phyloP scores from a whole-genome alignment of 2,329 filamentous ascomycete species.

The Neurospora sp. region DNA sequence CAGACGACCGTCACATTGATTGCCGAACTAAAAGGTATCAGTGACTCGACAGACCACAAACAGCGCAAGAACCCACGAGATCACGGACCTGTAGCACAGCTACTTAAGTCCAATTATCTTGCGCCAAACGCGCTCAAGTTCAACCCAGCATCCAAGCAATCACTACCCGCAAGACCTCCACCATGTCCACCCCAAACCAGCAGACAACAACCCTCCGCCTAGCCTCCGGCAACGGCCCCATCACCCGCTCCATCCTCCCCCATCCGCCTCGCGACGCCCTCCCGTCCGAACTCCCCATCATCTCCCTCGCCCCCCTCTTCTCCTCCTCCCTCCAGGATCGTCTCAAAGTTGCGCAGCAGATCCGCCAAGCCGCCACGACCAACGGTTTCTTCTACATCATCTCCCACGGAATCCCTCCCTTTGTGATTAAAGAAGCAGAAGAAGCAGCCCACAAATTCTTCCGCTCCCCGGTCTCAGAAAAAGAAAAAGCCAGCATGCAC shows the following conservation, averaged over 20 bases:
- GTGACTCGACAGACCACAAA: background rate
- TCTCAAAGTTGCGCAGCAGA: slow-evolving; percentile 10
- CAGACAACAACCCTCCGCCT: slow-evolving; percentile 24
- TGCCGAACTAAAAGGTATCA: background rate
- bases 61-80: background rate
- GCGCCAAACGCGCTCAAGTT: too few relatives aligned
- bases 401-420: slow-evolving; percentile 24
- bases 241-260: slow-evolving; percentile 26
- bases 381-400: slow-evolving; percentile 47
- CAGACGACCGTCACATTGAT: background rate
- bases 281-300: slow-evolving; percentile 40
- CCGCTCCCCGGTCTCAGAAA: slow-evolving; percentile 17
- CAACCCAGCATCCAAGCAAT: too few relatives aligned
- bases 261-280: slow-evolving; percentile 28
- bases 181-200: background rate
- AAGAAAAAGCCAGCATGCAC: slow-evolving; percentile 28
- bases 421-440: slow-evolving; percentile 22
- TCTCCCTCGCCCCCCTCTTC: slow-evolving; percentile 38
- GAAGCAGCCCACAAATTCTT: slow-evolving; percentile 35
- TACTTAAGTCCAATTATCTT: background rate
- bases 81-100: background rate
- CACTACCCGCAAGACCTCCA: background rate
- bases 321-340: slow-evolving; percentile 7
- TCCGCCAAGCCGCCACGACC: slow-evolving; percentile 33
- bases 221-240: slow-evolving; percentile 27